Evolutionary conservation across 2,329 filamentous ascomycete genomes (phyloP).

Genomic region (Fragosphaeria purpurea): DNA sequence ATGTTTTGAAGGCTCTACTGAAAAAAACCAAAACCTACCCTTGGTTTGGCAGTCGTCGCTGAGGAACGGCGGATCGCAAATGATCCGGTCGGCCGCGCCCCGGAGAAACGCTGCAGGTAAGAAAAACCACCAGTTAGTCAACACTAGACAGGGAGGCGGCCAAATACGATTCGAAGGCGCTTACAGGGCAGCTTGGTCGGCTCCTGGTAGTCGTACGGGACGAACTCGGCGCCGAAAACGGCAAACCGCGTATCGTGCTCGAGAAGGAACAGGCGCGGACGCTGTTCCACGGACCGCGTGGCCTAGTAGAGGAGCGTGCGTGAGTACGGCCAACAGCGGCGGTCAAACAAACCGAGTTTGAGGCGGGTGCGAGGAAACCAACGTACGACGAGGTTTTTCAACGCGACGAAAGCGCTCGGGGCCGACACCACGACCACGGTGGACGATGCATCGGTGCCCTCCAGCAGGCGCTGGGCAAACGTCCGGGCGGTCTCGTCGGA

Average conservation of each 20-base stretch:
- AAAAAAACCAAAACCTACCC: slow-evolving; percentile 30
- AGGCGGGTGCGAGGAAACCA: not conserved
- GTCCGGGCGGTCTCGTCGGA: slow-evolving; percentile 58
- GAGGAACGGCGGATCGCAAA: slow-evolving; percentile 71
- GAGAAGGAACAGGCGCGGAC: slow-evolving; percentile 53
- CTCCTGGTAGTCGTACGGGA: slow-evolving; percentile 63
- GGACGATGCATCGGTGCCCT: slow-evolving; percentile 42
- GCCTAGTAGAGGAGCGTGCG: too few species aligned
- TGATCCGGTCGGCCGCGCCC: slow-evolving; percentile 55
- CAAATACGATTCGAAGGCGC: too few species aligned
- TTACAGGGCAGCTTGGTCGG: slow-evolving; percentile 55
- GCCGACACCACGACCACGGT: slow-evolving; percentile 62
- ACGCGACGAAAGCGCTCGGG: slow-evolving; percentile 66
- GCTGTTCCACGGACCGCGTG: not conserved
- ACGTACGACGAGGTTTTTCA: slow-evolving; percentile 46
- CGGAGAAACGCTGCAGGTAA: slow-evolving; percentile 33
- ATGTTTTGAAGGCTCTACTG: too few species aligned
- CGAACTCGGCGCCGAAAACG: slow-evolving; percentile 59
- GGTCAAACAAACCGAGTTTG: too few species aligned
- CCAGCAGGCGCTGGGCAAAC: slow-evolving; percentile 56
- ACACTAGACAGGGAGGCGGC: too few species aligned
- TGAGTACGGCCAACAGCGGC: too few species aligned
- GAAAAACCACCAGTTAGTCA: too few species aligned
- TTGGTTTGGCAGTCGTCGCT: slow-evolving; percentile 75
- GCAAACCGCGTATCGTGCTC: slow-evolving; percentile 67